phyloP scores from a whole-genome alignment of 208 protist species.

The Acanthamoeba triangularis region DNA sequence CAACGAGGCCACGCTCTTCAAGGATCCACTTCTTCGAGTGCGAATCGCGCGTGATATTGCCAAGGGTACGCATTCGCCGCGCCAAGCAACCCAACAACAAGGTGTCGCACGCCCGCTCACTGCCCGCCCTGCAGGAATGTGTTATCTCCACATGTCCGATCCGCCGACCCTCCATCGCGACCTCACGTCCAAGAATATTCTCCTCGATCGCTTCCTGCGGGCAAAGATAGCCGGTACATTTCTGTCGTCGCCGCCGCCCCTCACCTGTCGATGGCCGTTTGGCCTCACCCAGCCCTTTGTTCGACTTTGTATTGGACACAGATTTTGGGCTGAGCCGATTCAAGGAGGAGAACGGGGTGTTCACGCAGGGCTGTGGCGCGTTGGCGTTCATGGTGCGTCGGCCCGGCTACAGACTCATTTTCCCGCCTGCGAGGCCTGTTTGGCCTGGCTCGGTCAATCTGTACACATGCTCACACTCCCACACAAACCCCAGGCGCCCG shows the following conservation, averaged over 20 bases:
- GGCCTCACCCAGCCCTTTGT: background rate
- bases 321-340: constrained; percentile 43
- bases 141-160: constrained; percentile 80
- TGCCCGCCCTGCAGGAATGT: constrained; percentile 49
- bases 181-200: constrained; percentile 80
- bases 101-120: background rate
- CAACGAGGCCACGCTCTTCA: background rate
- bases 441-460: background rate
- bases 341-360: constrained; percentile 20
- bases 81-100: background rate
- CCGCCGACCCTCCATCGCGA: constrained; percentile 84
- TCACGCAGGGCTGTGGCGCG: constrained; percentile 38
- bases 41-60: constrained; percentile 83
- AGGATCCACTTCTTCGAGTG: constrained; percentile 45
- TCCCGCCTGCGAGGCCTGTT: background rate
- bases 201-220: constrained; percentile 20
- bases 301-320: background rate
- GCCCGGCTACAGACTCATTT: background rate
- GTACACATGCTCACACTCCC: background rate
- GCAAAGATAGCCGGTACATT: background rate
- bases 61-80: constrained; percentile 2
- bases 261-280: background rate
- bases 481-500: background rate
- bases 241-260: background rate
- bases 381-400: constrained; percentile 5